phyloP scores from a whole-genome alignment of 306 rosid genomes.

The Quercus variabilis region DNA sequence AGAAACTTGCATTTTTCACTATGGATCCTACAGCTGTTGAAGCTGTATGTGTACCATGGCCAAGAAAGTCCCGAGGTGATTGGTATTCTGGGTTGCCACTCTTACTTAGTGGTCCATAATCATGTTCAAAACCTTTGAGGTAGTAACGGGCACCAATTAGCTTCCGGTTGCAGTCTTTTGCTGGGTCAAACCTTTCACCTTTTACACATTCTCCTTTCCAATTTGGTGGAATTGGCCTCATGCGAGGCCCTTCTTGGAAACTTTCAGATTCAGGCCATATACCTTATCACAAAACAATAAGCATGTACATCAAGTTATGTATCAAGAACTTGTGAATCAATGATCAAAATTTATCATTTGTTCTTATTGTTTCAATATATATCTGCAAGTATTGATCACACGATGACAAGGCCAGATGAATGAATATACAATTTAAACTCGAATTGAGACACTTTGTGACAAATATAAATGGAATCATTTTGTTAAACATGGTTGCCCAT shows the following conservation, averaged over 20 bases:
- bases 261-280: slow-evolving; percentile 62
- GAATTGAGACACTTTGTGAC: too few species aligned
- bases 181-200: slow-evolving; percentile 41
- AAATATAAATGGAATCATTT: too few species aligned
- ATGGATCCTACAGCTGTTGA: slow-evolving; percentile 54
- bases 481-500: too few species aligned
- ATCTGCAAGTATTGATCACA: too few species aligned
- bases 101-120: slow-evolving; percentile 25
- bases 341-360: not conserved
- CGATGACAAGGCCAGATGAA: too few species aligned
- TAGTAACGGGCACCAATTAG: slow-evolving; percentile 58
- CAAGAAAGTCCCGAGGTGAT: slow-evolving; percentile 50
- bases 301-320: not conserved
- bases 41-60: slow-evolving; percentile 67
- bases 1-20: slow-evolving; percentile 26
- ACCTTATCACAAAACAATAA: slow-evolving; percentile 22
- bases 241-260: slow-evolving; percentile 31
- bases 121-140: slow-evolving; percentile 43
- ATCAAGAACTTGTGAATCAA: not conserved
- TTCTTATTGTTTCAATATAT: too few species aligned
- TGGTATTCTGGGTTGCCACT: slow-evolving; percentile 38
- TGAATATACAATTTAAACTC: too few species aligned
- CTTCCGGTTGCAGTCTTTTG: slow-evolving; percentile 44
- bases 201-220: slow-evolving; percentile 50
- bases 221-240: slow-evolving; percentile 34